Conservation (phyloP, 768 basidiomycete species). For the Lanmaoa rubissima region DNA sequence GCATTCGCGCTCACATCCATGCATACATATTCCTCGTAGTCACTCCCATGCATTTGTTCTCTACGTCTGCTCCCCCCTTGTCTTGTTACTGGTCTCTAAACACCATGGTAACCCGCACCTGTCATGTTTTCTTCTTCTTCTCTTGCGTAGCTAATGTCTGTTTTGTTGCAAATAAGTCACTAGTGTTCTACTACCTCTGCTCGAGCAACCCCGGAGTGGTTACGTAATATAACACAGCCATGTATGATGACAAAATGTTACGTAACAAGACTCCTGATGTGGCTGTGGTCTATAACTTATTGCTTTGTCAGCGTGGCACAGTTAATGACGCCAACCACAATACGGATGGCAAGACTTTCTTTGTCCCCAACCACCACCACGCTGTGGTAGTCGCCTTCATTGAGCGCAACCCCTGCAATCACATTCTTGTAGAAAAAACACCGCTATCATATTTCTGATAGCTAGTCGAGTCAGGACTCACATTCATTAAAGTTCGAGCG, state of each 20-base stretch:
- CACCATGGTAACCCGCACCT: background rate
- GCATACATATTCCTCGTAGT: conserved; percentile 23
- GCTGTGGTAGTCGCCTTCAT: conserved; percentile 17
- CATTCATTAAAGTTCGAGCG: conserved; percentile 27
- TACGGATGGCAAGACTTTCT: conserved; percentile 2
- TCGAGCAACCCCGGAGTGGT: background rate
- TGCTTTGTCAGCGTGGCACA: conserved; percentile 27
- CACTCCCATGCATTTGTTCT: conserved; percentile 22
- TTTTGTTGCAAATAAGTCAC: conserved; percentile 12
- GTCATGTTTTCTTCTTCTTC: conserved; percentile 2
- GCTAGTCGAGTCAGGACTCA: conserved; percentile 17
- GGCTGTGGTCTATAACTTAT: conserved; percentile 1
- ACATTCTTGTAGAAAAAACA: conserved; percentile 5
- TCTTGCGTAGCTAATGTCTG: conserved; percentile 21
- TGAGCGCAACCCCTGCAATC: conserved; percentile 8
- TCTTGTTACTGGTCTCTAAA: conserved; percentile 13
- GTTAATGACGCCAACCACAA: conserved; percentile 18
- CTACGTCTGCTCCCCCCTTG: background rate
- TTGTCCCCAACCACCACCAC: conserved; percentile 25
- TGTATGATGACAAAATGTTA: background rate
- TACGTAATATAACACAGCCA: background rate
- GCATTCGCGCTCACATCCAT: conserved; percentile 20
- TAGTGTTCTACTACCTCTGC: background rate
- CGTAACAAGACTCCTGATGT: background rate
- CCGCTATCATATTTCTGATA: conserved; percentile 17